These are phyloP conservation scores for Paracamarosporium sp. DNA, from an alignment of 2,329 filamentous ascomycete genomes.

Conservation along the genomic window DNA sequence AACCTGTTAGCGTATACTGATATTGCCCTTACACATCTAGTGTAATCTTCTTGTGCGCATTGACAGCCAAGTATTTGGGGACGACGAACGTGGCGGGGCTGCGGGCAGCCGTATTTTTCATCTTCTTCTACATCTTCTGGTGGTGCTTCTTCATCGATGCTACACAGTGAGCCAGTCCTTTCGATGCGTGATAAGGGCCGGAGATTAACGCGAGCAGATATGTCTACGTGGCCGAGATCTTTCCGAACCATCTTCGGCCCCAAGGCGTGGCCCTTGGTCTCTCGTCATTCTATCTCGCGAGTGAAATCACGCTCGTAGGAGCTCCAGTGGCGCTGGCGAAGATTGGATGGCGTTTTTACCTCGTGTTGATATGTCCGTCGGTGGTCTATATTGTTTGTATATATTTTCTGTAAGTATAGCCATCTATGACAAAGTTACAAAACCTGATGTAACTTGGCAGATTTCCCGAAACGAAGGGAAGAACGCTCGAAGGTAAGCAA, in stretches of 20 bases:
- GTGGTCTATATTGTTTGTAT: constrained; percentile 17
- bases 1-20: background rate
- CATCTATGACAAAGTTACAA: too few species aligned
- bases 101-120: constrained; percentile 28
- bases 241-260: constrained; percentile 29
- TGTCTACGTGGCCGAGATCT: constrained; percentile 31
- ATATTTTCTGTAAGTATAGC: constrained; percentile 17
- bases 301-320: constrained; percentile 39
- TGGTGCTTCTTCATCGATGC: constrained; percentile 34
- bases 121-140: constrained; percentile 33
- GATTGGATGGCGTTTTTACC: constrained; percentile 50
- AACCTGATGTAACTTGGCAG: background rate
- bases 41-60: constrained; percentile 20
- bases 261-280: constrained; percentile 27
- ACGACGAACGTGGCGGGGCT: constrained; percentile 25
- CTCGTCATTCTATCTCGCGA: constrained; percentile 31
- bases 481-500: constrained; percentile 16
- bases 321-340: constrained; percentile 45
- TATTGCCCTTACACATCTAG: background rate
- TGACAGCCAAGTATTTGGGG: constrained; percentile 23
- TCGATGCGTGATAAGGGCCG: background rate
- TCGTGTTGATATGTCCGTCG: constrained; percentile 44
- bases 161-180: constrained; percentile 9
- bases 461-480: constrained; percentile 18
- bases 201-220: constrained; percentile 9